phyloP scores from a whole-genome alignment of 345 rosid species.

The Hypericum perforatum region DNA sequence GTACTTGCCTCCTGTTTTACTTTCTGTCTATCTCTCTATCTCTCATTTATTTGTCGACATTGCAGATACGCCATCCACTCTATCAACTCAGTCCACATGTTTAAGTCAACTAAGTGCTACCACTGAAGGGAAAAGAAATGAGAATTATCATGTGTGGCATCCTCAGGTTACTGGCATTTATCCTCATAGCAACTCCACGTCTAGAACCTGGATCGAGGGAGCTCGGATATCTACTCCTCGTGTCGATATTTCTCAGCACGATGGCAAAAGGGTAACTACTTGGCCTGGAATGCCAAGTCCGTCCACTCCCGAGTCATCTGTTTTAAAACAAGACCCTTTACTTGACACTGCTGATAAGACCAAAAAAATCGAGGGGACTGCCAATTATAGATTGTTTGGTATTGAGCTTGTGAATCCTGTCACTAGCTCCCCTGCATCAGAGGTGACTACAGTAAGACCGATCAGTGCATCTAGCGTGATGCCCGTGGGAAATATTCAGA shows the following conservation, averaged over 20 bases:
- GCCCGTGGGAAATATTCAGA: slow-evolving; percentile 22
- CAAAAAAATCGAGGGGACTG: slow-evolving; percentile 11
- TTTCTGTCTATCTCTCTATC: neutral
- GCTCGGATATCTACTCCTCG: slow-evolving; percentile 43
- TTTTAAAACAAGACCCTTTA: slow-evolving; percentile 25
- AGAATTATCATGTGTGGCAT: slow-evolving; percentile 35
- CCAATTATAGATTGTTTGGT: slow-evolving; percentile 20
- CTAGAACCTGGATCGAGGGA: slow-evolving; percentile 36
- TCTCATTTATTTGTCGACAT: neutral
- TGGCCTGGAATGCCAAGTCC: slow-evolving; percentile 39
- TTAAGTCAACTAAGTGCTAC: slow-evolving; percentile 27
- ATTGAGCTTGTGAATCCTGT: slow-evolving; percentile 16
- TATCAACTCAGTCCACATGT: slow-evolving; percentile 50
- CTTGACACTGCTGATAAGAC: slow-evolving; percentile 9
- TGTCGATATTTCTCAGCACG: slow-evolving; percentile 38
- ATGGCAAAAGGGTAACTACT: slow-evolving; percentile 34
- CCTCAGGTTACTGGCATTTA: slow-evolving; percentile 33
- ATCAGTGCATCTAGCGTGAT: slow-evolving; percentile 6
- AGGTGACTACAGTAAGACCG: slow-evolving; percentile 9
- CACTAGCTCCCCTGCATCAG: neutral
- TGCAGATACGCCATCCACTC: slow-evolving; percentile 35
- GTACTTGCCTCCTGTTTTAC: no score
- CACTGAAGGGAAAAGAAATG: slow-evolving; percentile 42
- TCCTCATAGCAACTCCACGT: slow-evolving; percentile 23
- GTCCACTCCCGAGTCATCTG: slow-evolving; percentile 28